These are phyloP conservation scores for Hanseniaspora guilliermondii DNA, from an alignment of 805 yeast genomes.

Conservation along the genomic window DNA sequence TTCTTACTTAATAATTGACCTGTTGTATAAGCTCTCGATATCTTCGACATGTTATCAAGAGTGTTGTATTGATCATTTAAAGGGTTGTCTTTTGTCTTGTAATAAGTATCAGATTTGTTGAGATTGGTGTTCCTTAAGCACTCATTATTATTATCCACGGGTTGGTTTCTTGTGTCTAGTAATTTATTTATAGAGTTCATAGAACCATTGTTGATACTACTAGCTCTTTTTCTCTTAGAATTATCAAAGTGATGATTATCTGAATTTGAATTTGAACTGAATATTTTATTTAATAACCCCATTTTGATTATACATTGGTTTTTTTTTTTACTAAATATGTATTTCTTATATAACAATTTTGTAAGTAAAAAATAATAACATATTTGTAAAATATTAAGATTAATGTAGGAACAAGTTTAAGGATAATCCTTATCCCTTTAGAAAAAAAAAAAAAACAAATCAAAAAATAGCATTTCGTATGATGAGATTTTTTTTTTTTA, in stretches of 20 bases:
- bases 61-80: not conserved
- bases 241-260: not conserved
- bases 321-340: not conserved
- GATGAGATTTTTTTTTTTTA: too few species aligned
- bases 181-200: not conserved
- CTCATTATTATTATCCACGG: not conserved
- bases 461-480: too few species aligned
- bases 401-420: too few species aligned
- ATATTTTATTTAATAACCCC: slow-evolving; percentile 11
- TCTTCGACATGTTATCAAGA: not conserved
- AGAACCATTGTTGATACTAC: slow-evolving; percentile 1
- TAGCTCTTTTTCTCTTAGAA: not conserved
- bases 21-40: slow-evolving; percentile 4
- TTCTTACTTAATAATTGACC: not conserved
- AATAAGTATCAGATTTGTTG: not conserved
- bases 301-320: not conserved
- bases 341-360: not conserved
- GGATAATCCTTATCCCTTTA: too few species aligned
- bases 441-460: too few species aligned
- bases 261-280: not conserved
- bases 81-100: not conserved
- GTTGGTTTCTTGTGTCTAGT: not conserved
- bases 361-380: too few species aligned
- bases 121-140: not conserved
- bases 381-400: too few species aligned